Conservation (phyloP, 306 rosid species). For the Cucurbita ficifolia region DNA sequence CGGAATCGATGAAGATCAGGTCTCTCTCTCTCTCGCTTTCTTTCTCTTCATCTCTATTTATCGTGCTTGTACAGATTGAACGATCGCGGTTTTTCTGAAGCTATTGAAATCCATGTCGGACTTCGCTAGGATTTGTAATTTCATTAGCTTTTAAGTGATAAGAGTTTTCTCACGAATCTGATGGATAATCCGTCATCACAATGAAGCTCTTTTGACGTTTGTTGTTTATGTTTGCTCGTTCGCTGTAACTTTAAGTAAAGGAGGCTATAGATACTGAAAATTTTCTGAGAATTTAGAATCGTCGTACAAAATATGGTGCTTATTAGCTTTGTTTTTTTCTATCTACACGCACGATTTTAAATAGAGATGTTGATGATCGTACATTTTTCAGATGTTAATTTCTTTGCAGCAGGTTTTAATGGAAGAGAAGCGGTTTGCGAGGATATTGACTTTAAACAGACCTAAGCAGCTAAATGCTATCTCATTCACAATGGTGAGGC, state of each 20-base stretch:
- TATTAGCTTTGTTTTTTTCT: neutral
- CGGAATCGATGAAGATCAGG: constrained; percentile 23
- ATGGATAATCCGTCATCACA: neutral
- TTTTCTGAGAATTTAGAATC: neutral
- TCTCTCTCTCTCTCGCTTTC: neutral
- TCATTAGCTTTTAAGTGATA: neutral
- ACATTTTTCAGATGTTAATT: neutral
- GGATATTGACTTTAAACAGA: constrained; percentile 54
- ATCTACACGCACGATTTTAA: neutral
- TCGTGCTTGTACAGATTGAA: neutral
- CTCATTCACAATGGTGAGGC: constrained; percentile 47
- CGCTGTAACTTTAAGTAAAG: neutral
- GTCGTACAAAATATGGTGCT: neutral
- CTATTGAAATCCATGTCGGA: neutral
- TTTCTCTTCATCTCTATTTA: neutral
- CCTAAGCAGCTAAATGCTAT: constrained; percentile 70
- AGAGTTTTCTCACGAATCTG: neutral
- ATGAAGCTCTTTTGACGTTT: neutral
- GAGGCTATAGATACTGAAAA: neutral
- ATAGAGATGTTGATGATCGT: neutral
- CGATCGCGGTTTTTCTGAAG: neutral
- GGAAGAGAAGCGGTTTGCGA: constrained; percentile 28
- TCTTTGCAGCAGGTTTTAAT: constrained; percentile 39
- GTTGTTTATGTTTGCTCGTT: neutral
- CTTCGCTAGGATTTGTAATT: neutral